Percentiles rank a stretch among this genome's conserved stretches.
Evolutionary conservation across 345 rosid genomes (phyloP).

Genomic region (Rubroshorea leprosula): DNA sequence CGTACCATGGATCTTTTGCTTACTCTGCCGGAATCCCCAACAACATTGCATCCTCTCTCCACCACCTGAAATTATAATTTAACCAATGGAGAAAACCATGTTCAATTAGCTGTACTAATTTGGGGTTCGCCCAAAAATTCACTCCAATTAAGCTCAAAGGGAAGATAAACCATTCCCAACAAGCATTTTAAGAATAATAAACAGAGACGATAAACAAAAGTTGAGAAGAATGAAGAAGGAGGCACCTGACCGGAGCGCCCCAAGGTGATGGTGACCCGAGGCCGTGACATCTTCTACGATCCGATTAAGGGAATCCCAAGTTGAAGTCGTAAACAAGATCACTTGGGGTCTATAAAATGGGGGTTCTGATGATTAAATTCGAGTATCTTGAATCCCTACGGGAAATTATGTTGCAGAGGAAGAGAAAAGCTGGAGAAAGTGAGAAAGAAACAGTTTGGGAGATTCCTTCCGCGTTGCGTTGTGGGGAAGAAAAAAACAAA

Average conservation of each 20-base stretch:
- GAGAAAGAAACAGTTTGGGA: too few relatives aligned
- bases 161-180: not conserved
- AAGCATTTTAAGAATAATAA: not conserved
- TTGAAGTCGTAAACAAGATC: too few relatives aligned
- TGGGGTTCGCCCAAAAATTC: too few relatives aligned
- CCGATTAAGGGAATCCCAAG: not conserved
- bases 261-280: slow-evolving; percentile 34
- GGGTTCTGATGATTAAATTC: too few relatives aligned
- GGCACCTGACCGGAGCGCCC: slow-evolving; percentile 40
- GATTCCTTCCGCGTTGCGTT: too few relatives aligned
- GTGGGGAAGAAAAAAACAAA: not conserved
- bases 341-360: too few relatives aligned
- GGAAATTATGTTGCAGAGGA: not conserved
- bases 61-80: slow-evolving; percentile 25
- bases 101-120: too few relatives aligned
- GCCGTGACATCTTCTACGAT: slow-evolving; percentile 23
- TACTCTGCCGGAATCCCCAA: too few relatives aligned
- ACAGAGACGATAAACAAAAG: not conserved
- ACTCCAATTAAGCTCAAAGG: too few relatives aligned
- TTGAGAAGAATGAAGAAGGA: not conserved
- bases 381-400: too few relatives aligned
- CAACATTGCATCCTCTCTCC: slow-evolving; percentile 16
- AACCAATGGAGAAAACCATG: too few relatives aligned
- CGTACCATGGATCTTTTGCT: slow-evolving; percentile 24
- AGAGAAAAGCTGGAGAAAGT: not conserved